phyloP scores from a whole-genome alignment of 306 rosid genomes.

The Cicer yamashitae region DNA sequence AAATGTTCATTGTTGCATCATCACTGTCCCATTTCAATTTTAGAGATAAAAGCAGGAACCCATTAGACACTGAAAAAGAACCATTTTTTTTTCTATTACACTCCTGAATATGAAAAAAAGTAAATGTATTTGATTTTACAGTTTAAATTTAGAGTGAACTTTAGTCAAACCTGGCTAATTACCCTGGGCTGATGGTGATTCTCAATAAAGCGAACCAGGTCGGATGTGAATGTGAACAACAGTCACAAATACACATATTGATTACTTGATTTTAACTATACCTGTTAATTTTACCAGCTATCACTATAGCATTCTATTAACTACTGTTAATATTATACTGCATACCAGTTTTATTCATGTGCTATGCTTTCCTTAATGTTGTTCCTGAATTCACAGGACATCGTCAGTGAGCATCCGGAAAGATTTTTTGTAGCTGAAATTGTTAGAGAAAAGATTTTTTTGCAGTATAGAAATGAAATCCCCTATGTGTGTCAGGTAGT shows the following conservation, averaged over 20 bases:
- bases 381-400: slow-evolving; percentile 68
- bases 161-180: slow-evolving; percentile 26
- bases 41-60: slow-evolving; percentile 26
- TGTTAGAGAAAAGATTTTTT: slow-evolving; percentile 91
- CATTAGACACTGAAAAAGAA: slow-evolving; percentile 17
- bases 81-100: slow-evolving; percentile 33
- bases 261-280: slow-evolving; percentile 13
- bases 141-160: slow-evolving; percentile 22
- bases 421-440: slow-evolving; percentile 93
- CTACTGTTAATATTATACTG: slow-evolving; percentile 21
- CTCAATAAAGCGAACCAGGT: not conserved
- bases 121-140: slow-evolving; percentile 31
- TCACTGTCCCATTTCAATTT: slow-evolving; percentile 24
- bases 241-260: slow-evolving; percentile 7
- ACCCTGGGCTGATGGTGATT: slow-evolving; percentile 17
- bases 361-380: slow-evolving; percentile 39
- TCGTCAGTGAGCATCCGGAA: slow-evolving; percentile 95
- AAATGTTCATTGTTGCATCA: slow-evolving; percentile 21
- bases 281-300: slow-evolving; percentile 16
- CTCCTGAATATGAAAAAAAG: slow-evolving; percentile 37
- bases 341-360: slow-evolving; percentile 32
- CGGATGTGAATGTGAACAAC: slow-evolving; percentile 4
- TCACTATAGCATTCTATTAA: not conserved
- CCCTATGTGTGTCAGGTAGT: slow-evolving; percentile 95
- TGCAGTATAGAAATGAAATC: slow-evolving; percentile 92